A percentile compares a stretch with the other conserved stretches of the same genome.
These are phyloP conservation scores for Agrocybe praecox DNA, from an alignment of 768 basidiomycete species.

Conservation along the genomic window DNA sequence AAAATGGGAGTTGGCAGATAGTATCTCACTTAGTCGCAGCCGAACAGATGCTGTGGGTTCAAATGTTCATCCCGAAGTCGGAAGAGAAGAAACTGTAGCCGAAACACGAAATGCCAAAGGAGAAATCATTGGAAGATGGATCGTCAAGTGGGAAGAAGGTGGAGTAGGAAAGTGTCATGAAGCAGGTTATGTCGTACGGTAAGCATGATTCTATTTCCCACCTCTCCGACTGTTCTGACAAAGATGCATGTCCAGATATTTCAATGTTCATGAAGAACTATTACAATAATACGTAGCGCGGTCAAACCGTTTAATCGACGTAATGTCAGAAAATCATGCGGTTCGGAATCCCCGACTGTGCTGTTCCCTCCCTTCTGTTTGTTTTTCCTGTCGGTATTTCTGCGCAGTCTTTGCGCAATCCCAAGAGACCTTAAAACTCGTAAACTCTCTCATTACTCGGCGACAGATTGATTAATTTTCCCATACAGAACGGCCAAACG, in stretches of 20 bases:
- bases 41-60: slow-evolving; percentile 26
- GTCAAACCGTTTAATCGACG: not conserved
- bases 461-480: not conserved
- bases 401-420: not conserved
- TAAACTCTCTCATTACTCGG: not conserved
- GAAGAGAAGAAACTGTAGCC: slow-evolving; percentile 76
- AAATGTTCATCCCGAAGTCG: slow-evolving; percentile 36
- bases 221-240: not conserved
- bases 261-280: slow-evolving; percentile 32
- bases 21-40: slow-evolving; percentile 49
- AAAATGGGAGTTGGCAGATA: slow-evolving; percentile 75
- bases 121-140: slow-evolving; percentile 71
- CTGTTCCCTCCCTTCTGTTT: not conserved
- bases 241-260: slow-evolving; percentile 20
- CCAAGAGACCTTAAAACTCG: not conserved
- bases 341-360: not conserved
- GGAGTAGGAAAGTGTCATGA: slow-evolving; percentile 65
- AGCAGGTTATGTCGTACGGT: slow-evolving; percentile 71
- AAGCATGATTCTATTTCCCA: slow-evolving; percentile 23
- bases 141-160: slow-evolving; percentile 72
- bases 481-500: not conserved
- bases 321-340: not conserved
- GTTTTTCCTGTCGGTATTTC: not conserved
- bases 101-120: slow-evolving; percentile 68
- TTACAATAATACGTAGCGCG: slow-evolving; percentile 16